Evolutionary conservation across 164 flowering plant species (phyloP).

Genomic region (Piper longum): DNA sequence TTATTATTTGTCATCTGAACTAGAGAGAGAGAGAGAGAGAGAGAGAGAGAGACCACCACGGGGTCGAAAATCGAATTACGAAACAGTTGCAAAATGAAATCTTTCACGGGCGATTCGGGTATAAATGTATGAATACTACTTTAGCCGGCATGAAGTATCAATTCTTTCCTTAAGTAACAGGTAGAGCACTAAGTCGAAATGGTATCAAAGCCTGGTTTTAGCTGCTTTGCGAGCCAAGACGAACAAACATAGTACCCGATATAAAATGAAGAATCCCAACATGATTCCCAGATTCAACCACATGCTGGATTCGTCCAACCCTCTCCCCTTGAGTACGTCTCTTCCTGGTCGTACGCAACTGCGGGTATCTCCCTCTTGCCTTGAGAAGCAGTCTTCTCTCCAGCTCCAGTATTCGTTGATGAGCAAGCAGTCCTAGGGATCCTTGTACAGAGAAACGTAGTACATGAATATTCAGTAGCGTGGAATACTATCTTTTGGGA

Average conservation of each 20-base stretch:
- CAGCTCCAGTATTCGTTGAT: conserved; percentile 70
- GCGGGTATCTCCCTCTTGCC: conserved; percentile 10
- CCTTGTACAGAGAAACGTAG: conserved; percentile 80
- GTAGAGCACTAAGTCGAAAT: too few species aligned
- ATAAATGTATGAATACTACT: too few species aligned
- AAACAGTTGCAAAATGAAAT: too few species aligned
- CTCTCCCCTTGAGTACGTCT: conserved; percentile 46
- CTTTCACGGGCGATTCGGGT: too few species aligned
- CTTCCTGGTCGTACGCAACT: conserved; percentile 14
- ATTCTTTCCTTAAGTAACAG: too few species aligned
- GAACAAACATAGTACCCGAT: conserved; percentile 75
- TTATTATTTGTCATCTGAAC: too few species aligned
- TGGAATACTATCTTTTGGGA: conserved; percentile 66
- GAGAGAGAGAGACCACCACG: too few species aligned
- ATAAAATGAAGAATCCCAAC: conserved; percentile 74
- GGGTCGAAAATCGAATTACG: background rate
- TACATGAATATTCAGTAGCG: conserved; percentile 85
- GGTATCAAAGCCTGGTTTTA: conserved; percentile 27
- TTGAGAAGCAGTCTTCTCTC: conserved; percentile 47
- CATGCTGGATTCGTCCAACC: conserved; percentile 54
- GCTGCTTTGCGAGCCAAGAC: conserved; percentile 58
- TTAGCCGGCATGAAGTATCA: too few species aligned
- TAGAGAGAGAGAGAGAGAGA: too few species aligned
- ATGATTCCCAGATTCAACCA: conserved; percentile 85
- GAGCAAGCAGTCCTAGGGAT: conserved; percentile 90